Evolutionary conservation across 2,329 filamentous ascomycete species (phyloP).

Genomic region (Cercospora citrullina): DNA sequence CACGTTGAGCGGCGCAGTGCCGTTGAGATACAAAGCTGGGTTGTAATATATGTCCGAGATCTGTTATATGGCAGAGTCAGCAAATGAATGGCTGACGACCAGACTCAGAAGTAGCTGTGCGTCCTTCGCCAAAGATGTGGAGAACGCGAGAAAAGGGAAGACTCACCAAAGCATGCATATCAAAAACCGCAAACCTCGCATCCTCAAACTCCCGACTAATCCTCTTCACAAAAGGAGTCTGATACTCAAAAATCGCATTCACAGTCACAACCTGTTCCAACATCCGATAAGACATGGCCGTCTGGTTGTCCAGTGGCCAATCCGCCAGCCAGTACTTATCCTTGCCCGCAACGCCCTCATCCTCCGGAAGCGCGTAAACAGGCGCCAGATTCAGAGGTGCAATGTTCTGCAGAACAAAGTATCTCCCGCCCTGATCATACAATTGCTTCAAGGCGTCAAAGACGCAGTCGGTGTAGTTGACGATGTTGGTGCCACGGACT

Average conservation of each 20-base stretch:
- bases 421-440: constrained; percentile 65
- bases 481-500: constrained; percentile 58
- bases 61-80: constrained; percentile 32
- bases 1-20: constrained; percentile 62
- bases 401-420: constrained; percentile 71
- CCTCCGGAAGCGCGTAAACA: constrained; percentile 55
- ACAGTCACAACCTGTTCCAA: constrained; percentile 52
- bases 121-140: background rate
- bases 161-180: constrained; percentile 62
- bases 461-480: constrained; percentile 67
- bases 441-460: constrained; percentile 63
- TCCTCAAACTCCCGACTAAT: constrained; percentile 51
- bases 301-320: constrained; percentile 46
- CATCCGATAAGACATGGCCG: constrained; percentile 54
- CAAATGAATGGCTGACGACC: background rate
- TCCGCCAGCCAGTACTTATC: constrained; percentile 53
- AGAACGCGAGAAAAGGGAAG: background rate
- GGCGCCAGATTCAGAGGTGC: constrained; percentile 68
- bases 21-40: constrained; percentile 62
- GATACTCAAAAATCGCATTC: constrained; percentile 55
- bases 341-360: constrained; percentile 46
- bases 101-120: too few species aligned
- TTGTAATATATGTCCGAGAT: constrained; percentile 65
- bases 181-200: constrained; percentile 64
- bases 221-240: constrained; percentile 50